Conservation (phyloP, 202 grass and related monocot species). For the Saccharum hybrid region DNA sequence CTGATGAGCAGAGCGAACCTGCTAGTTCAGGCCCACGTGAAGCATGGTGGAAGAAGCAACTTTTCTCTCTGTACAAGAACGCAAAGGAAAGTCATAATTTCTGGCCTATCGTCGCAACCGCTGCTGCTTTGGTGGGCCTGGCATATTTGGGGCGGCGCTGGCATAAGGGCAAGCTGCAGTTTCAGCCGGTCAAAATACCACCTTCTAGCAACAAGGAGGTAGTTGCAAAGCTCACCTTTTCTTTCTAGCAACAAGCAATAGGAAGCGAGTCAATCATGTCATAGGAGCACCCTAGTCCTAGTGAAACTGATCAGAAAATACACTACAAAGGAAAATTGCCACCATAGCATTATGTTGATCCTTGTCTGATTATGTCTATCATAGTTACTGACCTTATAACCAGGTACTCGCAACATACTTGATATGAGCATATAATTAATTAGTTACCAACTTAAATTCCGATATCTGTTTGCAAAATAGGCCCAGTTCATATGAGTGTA, state of each 20-base stretch:
- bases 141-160: slow-evolving; percentile 64
- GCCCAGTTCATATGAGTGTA: background rate
- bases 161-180: slow-evolving; percentile 64
- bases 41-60: slow-evolving; percentile 64
- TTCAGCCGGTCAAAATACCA: slow-evolving; percentile 54
- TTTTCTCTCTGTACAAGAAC: slow-evolving; percentile 60
- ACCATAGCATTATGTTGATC: background rate
- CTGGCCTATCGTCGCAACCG: slow-evolving; percentile 63
- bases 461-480: background rate
- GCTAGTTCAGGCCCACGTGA: slow-evolving; percentile 49
- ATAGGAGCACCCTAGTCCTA: background rate
- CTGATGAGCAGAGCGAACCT: slow-evolving; percentile 51
- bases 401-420: background rate
- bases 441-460: background rate
- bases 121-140: slow-evolving; percentile 74
- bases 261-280: background rate
- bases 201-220: slow-evolving; percentile 65
- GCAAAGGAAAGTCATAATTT: slow-evolving; percentile 64
- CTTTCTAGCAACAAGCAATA: background rate
- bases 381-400: background rate
- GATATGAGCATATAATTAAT: background rate
- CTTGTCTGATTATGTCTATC: no score
- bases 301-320: background rate
- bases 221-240: slow-evolving; percentile 27
- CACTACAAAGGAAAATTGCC: background rate